phyloP scores from a whole-genome alignment of 129 eudicot genomes.

The Chrysanthemum seticuspe region DNA sequence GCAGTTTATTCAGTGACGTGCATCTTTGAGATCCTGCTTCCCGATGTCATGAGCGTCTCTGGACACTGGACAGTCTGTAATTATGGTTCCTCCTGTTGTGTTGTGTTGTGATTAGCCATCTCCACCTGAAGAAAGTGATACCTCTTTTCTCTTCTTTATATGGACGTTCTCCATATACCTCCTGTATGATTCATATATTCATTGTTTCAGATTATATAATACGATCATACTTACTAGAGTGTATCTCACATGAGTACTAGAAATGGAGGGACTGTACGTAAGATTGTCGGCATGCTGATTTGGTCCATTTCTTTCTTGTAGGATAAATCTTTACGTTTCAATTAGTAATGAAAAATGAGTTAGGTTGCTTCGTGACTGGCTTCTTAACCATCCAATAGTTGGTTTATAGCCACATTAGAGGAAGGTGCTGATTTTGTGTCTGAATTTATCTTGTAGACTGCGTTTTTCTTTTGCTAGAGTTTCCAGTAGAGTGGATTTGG shows the following conservation, averaged over 20 bases:
- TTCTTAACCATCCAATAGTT: too few species aligned
- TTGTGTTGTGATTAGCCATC: not conserved
- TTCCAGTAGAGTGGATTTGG: too few species aligned
- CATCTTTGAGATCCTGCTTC: too few species aligned
- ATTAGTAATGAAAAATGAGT: slow-evolving; percentile 5
- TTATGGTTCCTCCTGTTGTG: not conserved
- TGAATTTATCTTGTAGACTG: too few species aligned
- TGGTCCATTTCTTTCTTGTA: not conserved
- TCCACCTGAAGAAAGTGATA: not conserved
- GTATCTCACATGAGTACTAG: slow-evolving; percentile 18
- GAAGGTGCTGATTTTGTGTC: too few species aligned
- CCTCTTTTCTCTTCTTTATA: not conserved
- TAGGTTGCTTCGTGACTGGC: not conserved
- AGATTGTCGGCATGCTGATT: slow-evolving; percentile 1
- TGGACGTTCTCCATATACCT: not conserved
- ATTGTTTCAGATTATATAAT: slow-evolving; percentile 18
- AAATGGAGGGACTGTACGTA: slow-evolving; percentile 14
- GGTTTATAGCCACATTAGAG: too few species aligned
- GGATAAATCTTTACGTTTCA: not conserved
- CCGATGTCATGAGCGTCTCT: too few species aligned
- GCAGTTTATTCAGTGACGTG: too few species aligned
- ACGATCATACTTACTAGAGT: not conserved
- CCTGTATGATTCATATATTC: slow-evolving; percentile 4
- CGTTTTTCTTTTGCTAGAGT: too few species aligned
- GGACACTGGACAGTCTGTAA: too few species aligned